A percentile compares a stretch with the other conserved stretches of the same genome.
Evolutionary conservation across 164 flowering plant genomes (phyloP).

Genomic region (Annona squamosa): DNA sequence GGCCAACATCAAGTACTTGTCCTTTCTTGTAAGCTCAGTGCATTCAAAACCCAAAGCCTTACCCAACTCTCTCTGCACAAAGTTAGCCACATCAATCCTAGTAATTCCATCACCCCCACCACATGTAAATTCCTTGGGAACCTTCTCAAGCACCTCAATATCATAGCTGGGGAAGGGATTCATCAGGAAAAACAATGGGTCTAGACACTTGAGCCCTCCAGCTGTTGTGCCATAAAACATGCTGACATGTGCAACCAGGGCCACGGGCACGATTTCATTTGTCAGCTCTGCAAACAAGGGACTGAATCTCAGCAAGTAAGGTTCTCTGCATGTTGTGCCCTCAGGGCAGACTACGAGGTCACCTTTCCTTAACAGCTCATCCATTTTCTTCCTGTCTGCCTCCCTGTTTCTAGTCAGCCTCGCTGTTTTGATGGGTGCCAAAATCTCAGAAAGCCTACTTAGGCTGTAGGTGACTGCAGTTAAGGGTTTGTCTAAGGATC

Average conservation of each 20-base stretch:
- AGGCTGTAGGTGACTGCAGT: slow-evolving; percentile 28
- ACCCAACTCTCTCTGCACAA: slow-evolving; percentile 43
- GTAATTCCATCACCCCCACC: slow-evolving; percentile 26
- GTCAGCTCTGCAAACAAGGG: slow-evolving; percentile 37
- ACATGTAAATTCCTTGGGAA: slow-evolving; percentile 8
- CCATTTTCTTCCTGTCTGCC: slow-evolving; percentile 23
- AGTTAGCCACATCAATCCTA: slow-evolving; percentile 46
- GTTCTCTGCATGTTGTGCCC: slow-evolving; percentile 44
- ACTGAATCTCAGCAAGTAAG: slow-evolving; percentile 35
- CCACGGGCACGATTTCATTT: slow-evolving; percentile 32
- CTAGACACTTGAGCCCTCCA: slow-evolving; percentile 33
- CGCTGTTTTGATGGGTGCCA: slow-evolving; percentile 30
- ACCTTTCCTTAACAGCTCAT: slow-evolving; percentile 21
- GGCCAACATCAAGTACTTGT: slow-evolving; percentile 51
- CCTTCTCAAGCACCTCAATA: slow-evolving; percentile 21
- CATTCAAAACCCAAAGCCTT: slow-evolving; percentile 51
- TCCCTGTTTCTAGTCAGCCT: slow-evolving; percentile 27
- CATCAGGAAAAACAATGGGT: slow-evolving; percentile 32
- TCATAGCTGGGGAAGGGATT: slow-evolving; percentile 27
- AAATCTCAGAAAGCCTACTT: slow-evolving; percentile 21
- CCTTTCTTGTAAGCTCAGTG: slow-evolving; percentile 58
- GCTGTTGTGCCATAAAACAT: slow-evolving; percentile 38
- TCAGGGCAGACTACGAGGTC: slow-evolving; percentile 40
- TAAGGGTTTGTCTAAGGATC: slow-evolving; percentile 10
- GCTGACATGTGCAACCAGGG: slow-evolving; percentile 19